Evolutionary conservation across 2,329 filamentous ascomycete species (phyloP).

Genomic region (Stachybotrys echinatus): DNA sequence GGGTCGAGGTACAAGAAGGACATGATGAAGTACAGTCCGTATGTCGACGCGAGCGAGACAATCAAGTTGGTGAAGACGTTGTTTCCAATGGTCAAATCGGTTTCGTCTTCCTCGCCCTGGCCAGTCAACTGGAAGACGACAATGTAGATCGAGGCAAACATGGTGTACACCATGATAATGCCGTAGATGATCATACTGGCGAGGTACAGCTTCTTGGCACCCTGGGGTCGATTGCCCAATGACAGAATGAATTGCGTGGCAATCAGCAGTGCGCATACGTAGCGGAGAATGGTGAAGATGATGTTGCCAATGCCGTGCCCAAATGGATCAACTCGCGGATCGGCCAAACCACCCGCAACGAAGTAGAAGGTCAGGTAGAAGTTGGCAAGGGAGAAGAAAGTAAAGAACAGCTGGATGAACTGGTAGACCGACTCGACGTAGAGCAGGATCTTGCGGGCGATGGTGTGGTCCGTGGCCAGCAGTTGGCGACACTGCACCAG

Average conservation of each 20-base stretch:
- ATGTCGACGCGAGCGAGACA: conserved; percentile 79
- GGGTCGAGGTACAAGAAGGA: conserved; percentile 95
- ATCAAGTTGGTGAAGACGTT: conserved; percentile 95
- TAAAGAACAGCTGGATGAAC: conserved; percentile 87
- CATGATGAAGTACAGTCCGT: conserved; percentile 95
- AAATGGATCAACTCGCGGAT: conserved; percentile 80
- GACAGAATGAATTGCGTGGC: conserved; percentile 94
- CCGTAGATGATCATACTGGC: conserved; percentile 83
- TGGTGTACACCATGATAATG: conserved; percentile 94
- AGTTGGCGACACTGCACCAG: conserved; percentile 92
- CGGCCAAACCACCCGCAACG: conserved; percentile 82
- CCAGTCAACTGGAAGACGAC: conserved; percentile 72
- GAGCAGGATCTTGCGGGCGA: conserved; percentile 82
- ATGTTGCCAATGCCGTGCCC: conserved; percentile 77
- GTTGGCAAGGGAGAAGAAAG: conserved; percentile 96
- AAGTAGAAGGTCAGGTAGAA: conserved; percentile 99
- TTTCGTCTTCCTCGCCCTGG: conserved; percentile 31
- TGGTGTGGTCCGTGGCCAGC: conserved; percentile 85
- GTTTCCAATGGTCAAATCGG: conserved; percentile 60
- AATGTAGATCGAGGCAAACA: conserved; percentile 84
- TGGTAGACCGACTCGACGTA: conserved; percentile 97
- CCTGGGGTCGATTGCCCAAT: conserved; percentile 93
- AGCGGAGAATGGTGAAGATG: conserved; percentile 83
- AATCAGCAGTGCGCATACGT: conserved; percentile 81
- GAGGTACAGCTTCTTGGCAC: conserved; percentile 86